A percentile compares a stretch with the other conserved stretches of the same genome.
Evolutionary conservation across 179 eudicot species (phyloP).

Genomic region (Beta corolliflora): DNA sequence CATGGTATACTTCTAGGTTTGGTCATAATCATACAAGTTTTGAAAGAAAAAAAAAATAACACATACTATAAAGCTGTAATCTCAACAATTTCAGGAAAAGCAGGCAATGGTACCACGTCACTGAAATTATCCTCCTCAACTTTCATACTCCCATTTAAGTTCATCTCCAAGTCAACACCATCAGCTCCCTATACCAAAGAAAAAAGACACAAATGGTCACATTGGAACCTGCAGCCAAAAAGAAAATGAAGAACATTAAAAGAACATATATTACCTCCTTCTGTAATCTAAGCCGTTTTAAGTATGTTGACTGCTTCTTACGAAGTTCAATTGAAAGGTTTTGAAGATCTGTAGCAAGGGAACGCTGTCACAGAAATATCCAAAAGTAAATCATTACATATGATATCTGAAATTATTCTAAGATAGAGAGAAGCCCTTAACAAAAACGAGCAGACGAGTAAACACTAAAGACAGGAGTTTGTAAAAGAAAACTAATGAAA

Average conservation of each 20-base stretch:
- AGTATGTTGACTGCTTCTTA: conserved; percentile 86
- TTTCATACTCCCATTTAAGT: conserved; percentile 60
- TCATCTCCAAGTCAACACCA: conserved; percentile 94
- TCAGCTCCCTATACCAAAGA: conserved; percentile 70
- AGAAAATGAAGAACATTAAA: not conserved
- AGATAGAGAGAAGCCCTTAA: not conserved
- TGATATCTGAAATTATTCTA: not conserved
- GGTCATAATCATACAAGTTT: conserved; percentile 9
- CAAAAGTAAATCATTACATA: conserved; percentile 32
- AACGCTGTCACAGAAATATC: conserved; percentile 63
- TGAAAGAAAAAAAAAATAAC: not conserved
- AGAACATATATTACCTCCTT: conserved; percentile 59
- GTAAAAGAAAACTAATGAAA: not conserved
- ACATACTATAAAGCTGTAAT: not conserved
- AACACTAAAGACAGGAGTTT: not conserved
- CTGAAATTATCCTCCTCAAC: conserved; percentile 70
- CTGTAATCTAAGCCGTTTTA: conserved; percentile 92
- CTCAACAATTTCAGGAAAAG: not conserved
- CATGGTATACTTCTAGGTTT: not conserved
- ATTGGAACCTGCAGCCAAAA: conserved; percentile 12
- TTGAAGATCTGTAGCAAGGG: conserved; percentile 97
- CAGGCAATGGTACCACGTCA: conserved; percentile 59
- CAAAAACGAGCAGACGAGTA: not conserved
- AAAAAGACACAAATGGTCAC: conserved; percentile 6
- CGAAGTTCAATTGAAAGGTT: conserved; percentile 87